phyloP scores from a whole-genome alignment of 2,329 filamentous ascomycete species.

The Septoria linicola region DNA sequence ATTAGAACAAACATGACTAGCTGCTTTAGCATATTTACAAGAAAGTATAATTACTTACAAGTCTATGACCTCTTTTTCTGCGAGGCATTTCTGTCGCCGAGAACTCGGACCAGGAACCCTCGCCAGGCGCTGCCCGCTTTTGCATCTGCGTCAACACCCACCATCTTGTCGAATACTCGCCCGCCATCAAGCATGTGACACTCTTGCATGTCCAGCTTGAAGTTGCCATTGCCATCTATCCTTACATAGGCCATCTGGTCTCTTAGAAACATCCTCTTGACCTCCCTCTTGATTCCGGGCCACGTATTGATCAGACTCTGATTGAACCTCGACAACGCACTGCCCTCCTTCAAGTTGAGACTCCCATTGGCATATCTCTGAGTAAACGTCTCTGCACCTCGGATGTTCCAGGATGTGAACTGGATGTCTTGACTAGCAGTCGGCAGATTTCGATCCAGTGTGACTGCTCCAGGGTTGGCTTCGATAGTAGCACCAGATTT shows the following conservation, averaged over 20 bases:
- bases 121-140: not conserved
- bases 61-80: not conserved
- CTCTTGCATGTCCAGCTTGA: constrained; percentile 34
- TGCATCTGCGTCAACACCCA: constrained; percentile 1
- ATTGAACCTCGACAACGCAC: constrained; percentile 10
- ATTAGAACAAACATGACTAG: not conserved
- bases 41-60: not conserved
- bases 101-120: not conserved
- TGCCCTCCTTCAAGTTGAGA: constrained; percentile 1
- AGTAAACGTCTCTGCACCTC: constrained; percentile 15
- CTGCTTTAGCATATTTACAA: constrained; percentile 2
- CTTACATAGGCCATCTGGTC: constrained; percentile 32
- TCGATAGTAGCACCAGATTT: constrained; percentile 22
- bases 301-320: constrained; percentile 14
- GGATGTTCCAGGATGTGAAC: constrained; percentile 10
- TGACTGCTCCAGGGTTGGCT: constrained; percentile 7
- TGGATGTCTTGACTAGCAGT: constrained; percentile 5
- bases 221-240: constrained; percentile 23
- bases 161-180: constrained; percentile 9
- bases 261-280: constrained; percentile 31
- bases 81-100: not conserved
- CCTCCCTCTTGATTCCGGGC: constrained; percentile 21
- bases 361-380: constrained; percentile 18
- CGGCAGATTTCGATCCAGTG: constrained; percentile 20
- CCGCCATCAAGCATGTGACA: constrained; percentile 31